Percentiles rank a stretch among this genome's conserved stretches.
These are phyloP conservation scores for Calonectria crousiana DNA, from an alignment of 2,329 filamentous ascomycete genomes.

Conservation along the genomic window DNA sequence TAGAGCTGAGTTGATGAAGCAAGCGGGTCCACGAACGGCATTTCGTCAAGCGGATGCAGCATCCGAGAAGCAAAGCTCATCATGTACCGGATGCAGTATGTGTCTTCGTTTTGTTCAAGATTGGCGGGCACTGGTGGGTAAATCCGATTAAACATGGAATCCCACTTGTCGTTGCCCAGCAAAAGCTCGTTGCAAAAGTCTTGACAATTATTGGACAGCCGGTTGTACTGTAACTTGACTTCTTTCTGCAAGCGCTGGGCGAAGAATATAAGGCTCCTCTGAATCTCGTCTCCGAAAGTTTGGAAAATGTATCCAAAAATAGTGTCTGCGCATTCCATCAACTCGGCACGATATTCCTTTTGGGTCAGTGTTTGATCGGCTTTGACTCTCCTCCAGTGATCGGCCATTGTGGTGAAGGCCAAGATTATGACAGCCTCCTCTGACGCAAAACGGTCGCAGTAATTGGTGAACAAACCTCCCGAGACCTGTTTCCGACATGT, in stretches of 20 bases:
- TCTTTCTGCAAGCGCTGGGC: not conserved
- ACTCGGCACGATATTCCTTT: not conserved
- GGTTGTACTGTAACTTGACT: not conserved
- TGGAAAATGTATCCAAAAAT: not conserved
- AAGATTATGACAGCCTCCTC: not conserved
- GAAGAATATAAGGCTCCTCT: not conserved
- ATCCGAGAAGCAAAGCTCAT: conserved; percentile 5
- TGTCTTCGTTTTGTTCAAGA: not conserved
- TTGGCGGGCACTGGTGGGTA: not conserved
- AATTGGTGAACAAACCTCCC: not conserved
- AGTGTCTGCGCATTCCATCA: not conserved
- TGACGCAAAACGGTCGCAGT: not conserved
- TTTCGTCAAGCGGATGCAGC: not conserved
- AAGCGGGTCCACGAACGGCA: not conserved
- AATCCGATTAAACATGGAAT: not conserved
- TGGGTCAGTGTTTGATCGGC: not conserved
- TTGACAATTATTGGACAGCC: not conserved
- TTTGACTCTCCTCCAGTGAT: not conserved
- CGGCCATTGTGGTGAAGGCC: not conserved
- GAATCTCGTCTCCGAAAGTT: not conserved
- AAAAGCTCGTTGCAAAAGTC: conserved; percentile 1
- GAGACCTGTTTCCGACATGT: not conserved
- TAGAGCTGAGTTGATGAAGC: not conserved
- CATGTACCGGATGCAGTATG: not conserved
- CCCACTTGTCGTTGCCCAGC: not conserved